Percentiles rank a stretch among this genome's conserved stretches.
Evolutionary conservation across 78 protist genomes (phyloP).

Genomic region (Ministeria vibrans): DNA sequence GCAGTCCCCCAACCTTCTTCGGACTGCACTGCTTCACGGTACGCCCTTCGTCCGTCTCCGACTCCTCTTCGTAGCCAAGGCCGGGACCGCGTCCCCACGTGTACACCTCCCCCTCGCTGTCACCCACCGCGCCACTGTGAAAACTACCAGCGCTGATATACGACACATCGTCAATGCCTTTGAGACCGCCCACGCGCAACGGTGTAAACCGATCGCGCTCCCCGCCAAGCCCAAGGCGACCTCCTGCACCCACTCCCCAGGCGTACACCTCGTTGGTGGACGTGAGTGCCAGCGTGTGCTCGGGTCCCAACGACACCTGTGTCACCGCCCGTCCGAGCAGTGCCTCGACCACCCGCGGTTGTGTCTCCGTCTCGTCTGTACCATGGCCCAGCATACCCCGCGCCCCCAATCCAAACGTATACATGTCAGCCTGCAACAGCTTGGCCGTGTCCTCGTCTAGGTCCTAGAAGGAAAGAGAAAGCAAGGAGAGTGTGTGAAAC

Average conservation of each 20-base stretch:
- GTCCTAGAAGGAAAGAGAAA: no score
- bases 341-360: constrained; percentile 12
- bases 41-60: no score
- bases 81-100: constrained; percentile 24
- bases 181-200: background rate
- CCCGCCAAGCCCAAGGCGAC: background rate
- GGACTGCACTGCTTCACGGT: background rate
- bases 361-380: background rate
- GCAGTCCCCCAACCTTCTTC: background rate
- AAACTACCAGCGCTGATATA: background rate
- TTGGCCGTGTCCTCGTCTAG: no score
- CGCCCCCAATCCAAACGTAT: background rate
- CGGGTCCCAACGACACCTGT: background rate
- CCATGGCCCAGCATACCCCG: background rate
- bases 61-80: background rate
- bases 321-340: constrained; percentile 7
- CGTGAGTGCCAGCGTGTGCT: background rate
- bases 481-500: no score
- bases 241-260: background rate
- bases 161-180: background rate
- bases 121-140: background rate
- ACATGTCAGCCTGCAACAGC: constrained; percentile 2
- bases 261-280: background rate
- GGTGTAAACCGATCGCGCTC: background rate
- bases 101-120: constrained; percentile 9